These are phyloP conservation scores for Aspergillus incahuasiensis DNA, from an alignment of 495 filamentous ascomycete species.

Conservation along the genomic window DNA sequence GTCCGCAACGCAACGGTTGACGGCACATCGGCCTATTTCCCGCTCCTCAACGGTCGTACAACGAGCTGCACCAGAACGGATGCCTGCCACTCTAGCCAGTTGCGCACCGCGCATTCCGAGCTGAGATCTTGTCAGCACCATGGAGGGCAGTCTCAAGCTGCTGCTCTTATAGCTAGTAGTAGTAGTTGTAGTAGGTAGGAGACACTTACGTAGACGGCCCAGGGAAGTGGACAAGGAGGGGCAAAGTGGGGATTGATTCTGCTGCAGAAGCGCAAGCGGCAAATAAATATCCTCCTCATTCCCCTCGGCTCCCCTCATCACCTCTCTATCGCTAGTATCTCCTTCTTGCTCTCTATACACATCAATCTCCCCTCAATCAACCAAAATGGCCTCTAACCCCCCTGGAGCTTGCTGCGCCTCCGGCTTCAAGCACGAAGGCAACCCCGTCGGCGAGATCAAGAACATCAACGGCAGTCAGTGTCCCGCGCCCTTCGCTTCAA, in stretches of 20 bases:
- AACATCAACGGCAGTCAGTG: slow-evolving; percentile 35
- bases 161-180: no score
- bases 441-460: slow-evolving; percentile 39
- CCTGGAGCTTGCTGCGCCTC: slow-evolving; percentile 53
- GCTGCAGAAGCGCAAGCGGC: background rate
- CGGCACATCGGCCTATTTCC: background rate
- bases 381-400: slow-evolving; percentile 52
- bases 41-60: background rate
- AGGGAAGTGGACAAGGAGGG: slow-evolving; percentile 3
- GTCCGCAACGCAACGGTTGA: background rate
- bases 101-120: background rate
- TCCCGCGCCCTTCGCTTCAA: background rate
- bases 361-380: background rate
- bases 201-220: background rate
- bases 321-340: background rate
- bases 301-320: background rate
- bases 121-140: background rate
- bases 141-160: background rate
- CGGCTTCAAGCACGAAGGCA: slow-evolving; percentile 49
- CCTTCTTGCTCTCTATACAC: background rate
- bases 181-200: background rate
- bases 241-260: slow-evolving; percentile 4
- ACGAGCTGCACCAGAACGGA: background rate
- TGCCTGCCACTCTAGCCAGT: background rate
- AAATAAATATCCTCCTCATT: slow-evolving; percentile 7